Base-by-base conservation (phyloP, 768 basidiomycete species). In the Mycena chlorophos region DNA sequence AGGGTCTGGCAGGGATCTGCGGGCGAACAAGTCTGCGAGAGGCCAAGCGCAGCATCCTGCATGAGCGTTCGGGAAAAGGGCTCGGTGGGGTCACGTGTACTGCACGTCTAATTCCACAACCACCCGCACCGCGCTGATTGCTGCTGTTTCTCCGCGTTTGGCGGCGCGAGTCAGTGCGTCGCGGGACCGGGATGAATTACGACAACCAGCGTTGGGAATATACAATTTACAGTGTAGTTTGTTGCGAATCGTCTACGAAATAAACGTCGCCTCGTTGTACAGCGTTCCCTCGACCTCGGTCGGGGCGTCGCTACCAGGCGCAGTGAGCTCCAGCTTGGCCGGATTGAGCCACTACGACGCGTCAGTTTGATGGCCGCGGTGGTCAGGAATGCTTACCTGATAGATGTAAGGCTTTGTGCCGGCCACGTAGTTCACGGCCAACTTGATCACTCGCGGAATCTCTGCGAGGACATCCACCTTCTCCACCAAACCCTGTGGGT, bases 401-500 rank as follows among this genome's bases (percentile, higher is more conserved):
- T 96, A 97, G 69, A 96, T 89, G 69, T 86, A 95, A 0, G 94
- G 96, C 70, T 95, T 94, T 20, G 91, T 93, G 37, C 92, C 90
- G 34, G 94, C 86, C 31, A 94, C 94, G 65, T 96, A 96, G 66
- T 88, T 92, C 62, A 99, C 86, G 58, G 94, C 88, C 71, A 94
- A 85, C 77, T 94, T 93, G 69, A 99, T 74, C 52, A 96, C 85
- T 57, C 88, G 86, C 12, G 97, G 97, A 60, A 97, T 91, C 75
- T 99, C 95, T 4, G 90, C 94, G 8, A 99, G 81, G 2, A 98
- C 86, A 65, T 99, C 94, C 25, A 98, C 91, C 72, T 96, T 94
- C 71, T 94, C 91, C 49, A 95, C 80, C 62, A 97, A 74, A 1
- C 92, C 93, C 34, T 83, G 84, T 14, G 85, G 84, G n/a, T 73